Conservation (phyloP, 805 yeast species). For the Myxozyma lipomycoides region DNA sequence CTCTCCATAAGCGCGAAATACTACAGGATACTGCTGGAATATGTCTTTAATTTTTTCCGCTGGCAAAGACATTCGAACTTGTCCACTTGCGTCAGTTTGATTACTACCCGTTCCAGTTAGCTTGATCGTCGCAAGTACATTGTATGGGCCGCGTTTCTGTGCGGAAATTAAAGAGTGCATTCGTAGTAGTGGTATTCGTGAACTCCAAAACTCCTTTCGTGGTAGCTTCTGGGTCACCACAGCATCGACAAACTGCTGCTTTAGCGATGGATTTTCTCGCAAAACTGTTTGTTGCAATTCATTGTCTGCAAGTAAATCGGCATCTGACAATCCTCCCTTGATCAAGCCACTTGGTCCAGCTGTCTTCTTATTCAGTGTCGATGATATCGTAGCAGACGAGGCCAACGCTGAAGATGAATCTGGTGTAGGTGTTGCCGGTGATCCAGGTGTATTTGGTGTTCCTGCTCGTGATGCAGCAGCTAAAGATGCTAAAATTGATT, state of each 20-base stretch:
- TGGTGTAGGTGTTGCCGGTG: constrained; percentile 45
- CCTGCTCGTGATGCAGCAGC: constrained; percentile 3
- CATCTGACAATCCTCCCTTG: constrained; percentile 43
- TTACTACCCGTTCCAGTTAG: constrained; percentile 50
- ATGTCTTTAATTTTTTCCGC: constrained; percentile 85
- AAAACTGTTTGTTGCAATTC: constrained; percentile 76
- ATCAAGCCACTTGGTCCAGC: constrained; percentile 35
- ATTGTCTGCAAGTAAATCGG: constrained; percentile 61
- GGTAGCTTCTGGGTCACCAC: constrained; percentile 66
- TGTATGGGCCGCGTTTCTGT: constrained; percentile 89
- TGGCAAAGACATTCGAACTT: constrained; percentile 87
- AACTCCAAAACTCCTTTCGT: constrained; percentile 51
- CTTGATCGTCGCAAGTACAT: constrained; percentile 86
- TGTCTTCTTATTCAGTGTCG: constrained; percentile 22
- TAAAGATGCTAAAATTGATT: constrained; percentile 54
- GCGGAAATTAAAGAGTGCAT: constrained; percentile 80
- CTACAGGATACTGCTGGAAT: constrained; percentile 88
- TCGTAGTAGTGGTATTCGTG: constrained; percentile 54
- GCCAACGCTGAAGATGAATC: constrained; percentile 50
- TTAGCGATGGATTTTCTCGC: constrained; percentile 61
- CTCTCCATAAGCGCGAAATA: constrained; percentile 82
- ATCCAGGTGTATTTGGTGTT: constrained; percentile 4
- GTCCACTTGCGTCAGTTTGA: constrained; percentile 67
- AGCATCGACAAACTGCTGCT: constrained; percentile 78
- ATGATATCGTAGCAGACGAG: constrained; percentile 7